Percentiles rank a stretch among this genome's conserved stretches.
Conservation (phyloP, 192 early-diverging fungal species). For the Entomortierella parvispora region DNA sequence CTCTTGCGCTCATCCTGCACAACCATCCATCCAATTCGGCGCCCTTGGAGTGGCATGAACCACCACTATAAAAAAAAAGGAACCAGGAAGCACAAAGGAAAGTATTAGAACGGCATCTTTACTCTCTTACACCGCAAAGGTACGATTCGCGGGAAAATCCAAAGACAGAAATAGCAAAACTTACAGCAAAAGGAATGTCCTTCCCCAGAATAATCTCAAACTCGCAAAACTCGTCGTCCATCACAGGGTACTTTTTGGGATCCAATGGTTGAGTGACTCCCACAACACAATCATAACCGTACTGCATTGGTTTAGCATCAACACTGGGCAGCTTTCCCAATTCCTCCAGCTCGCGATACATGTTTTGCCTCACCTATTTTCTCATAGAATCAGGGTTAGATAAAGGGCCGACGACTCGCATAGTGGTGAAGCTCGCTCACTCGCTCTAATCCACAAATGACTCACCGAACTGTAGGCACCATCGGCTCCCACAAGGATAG, state of each 20-base stretch:
- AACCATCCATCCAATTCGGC: constrained; percentile 24
- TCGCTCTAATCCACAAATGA: too few species aligned
- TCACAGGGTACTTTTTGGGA: constrained; percentile 14
- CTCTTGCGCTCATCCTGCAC: constrained; percentile 8
- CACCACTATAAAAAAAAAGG: constrained; percentile 15
- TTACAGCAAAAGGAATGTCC: constrained; percentile 18
- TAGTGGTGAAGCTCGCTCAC: background rate
- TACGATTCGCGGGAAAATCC: too few species aligned
- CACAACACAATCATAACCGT: background rate
- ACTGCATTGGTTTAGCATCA: background rate
- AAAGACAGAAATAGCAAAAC: background rate
- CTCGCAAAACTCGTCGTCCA: constrained; percentile 17
- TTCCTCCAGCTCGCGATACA: constrained; percentile 4
- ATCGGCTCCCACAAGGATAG: constrained; percentile 3
- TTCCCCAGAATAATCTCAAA: constrained; percentile 19
- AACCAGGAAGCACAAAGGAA: background rate
- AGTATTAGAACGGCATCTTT: background rate
- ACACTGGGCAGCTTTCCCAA: background rate
- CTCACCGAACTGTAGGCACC: background rate
- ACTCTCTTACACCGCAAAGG: background rate
- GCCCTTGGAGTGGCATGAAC: constrained; percentile 13
- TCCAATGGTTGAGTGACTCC: constrained; percentile 8
- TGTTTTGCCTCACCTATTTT: background rate
- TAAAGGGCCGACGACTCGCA: background rate
- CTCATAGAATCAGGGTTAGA: background rate